phyloP scores from a whole-genome alignment of 345 rosid genomes.

The Syzygium grande region DNA sequence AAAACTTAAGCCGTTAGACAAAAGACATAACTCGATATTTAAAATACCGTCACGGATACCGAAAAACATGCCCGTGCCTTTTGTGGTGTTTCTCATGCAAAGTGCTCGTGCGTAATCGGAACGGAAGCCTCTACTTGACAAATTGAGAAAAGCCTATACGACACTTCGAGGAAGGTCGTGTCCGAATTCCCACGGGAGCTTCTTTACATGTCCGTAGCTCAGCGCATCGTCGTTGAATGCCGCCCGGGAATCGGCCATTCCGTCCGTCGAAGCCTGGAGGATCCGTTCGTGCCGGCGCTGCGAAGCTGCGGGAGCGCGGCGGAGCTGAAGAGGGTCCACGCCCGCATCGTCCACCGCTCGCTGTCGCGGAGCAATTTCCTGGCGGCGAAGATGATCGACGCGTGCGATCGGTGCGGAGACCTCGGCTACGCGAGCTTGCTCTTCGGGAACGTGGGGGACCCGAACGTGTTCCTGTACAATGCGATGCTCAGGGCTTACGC shows the following conservation, averaged over 20 bases:
- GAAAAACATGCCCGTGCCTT: too few relatives aligned
- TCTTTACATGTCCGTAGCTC: neutral
- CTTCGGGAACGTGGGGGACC: slow-evolving; percentile 26
- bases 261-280: slow-evolving; percentile 31
- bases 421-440: slow-evolving; percentile 31
- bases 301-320: slow-evolving; percentile 17
- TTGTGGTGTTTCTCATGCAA: neutral
- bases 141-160: neutral
- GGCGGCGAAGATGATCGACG: slow-evolving; percentile 45
- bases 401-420: slow-evolving; percentile 27
- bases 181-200: neutral
- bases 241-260: neutral
- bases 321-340: slow-evolving; percentile 36
- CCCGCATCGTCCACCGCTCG: slow-evolving; percentile 23
- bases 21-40: too few relatives aligned
- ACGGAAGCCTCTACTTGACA: neutral
- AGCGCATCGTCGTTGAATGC: neutral
- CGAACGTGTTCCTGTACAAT: slow-evolving; percentile 42
- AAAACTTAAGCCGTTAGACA: too few relatives aligned
- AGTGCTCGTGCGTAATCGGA: neutral
- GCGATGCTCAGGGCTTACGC: slow-evolving; percentile 44
- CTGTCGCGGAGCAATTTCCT: slow-evolving; percentile 43
- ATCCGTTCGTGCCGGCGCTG: slow-evolving; percentile 24
- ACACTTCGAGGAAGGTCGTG: neutral
- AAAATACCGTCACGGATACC: too few relatives aligned